phyloP scores from a whole-genome alignment of 2,329 filamentous ascomycete genomes.

The Penicillium corylophilum region DNA sequence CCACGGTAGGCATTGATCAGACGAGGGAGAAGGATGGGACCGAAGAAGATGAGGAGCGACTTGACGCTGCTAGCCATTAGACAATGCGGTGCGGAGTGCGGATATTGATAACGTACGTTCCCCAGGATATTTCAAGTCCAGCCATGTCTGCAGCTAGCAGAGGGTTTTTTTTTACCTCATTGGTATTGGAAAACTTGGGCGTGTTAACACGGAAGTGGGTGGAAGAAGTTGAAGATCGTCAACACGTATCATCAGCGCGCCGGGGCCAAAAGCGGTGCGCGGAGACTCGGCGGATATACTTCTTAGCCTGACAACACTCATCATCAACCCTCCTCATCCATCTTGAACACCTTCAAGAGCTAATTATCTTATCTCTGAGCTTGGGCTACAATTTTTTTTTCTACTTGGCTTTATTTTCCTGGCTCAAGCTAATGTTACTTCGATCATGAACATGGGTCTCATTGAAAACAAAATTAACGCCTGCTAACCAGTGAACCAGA shows the following conservation, averaged over 20 bases:
- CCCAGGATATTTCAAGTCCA: constrained; percentile 30
- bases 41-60: constrained; percentile 45
- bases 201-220: not conserved
- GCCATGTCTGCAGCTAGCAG: constrained; percentile 24
- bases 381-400: not conserved
- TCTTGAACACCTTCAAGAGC: not conserved
- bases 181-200: not conserved
- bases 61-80: constrained; percentile 36
- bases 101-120: constrained; percentile 27
- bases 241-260: constrained; percentile 1
- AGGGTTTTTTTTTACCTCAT: not conserved
- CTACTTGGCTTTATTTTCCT: not conserved
- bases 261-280: constrained; percentile 9
- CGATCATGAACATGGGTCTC: constrained; percentile 4
- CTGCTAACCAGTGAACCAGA: constrained; percentile 4
- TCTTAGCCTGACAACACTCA: not conserved
- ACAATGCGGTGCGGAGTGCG: not conserved
- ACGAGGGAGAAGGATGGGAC: constrained; percentile 42
- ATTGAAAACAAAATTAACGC: constrained; percentile 1
- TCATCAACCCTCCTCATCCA: not conserved
- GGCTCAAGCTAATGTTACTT: not conserved
- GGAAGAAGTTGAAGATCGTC: not conserved
- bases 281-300: not conserved
- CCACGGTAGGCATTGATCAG: constrained; percentile 39
- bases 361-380: not conserved